Conservation (phyloP, 164 flowering plant genomes). For the Annona squamosa region DNA sequence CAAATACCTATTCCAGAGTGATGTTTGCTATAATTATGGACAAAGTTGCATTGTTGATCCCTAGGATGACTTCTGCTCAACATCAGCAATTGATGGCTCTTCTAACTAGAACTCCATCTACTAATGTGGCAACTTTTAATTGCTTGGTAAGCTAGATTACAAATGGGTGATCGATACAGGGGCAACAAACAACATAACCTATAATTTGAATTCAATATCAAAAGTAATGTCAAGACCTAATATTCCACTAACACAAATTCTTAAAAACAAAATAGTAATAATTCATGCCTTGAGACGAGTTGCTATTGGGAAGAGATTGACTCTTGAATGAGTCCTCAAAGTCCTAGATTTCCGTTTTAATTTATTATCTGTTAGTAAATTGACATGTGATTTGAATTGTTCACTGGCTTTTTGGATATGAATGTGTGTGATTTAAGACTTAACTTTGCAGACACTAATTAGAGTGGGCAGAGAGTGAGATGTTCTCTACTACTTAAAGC, state of each 20-base stretch:
- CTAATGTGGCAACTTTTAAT: background rate
- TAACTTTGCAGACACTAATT: background rate
- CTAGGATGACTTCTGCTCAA: too few species aligned
- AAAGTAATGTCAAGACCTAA: background rate
- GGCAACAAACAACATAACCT: background rate
- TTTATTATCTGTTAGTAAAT: too few species aligned
- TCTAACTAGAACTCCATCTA: background rate
- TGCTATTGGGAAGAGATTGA: background rate
- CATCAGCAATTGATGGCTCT: too few species aligned
- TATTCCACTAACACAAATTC: background rate
- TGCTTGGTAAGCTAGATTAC: background rate
- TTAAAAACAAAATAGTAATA: background rate
- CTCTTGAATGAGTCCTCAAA: background rate
- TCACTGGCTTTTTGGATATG: background rate
- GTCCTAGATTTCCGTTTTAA: background rate
- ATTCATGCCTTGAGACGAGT: background rate
- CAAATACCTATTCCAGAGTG: too few species aligned
- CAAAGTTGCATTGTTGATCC: too few species aligned
- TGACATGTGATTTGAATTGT: background rate
- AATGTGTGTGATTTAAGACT: background rate
- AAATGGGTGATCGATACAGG: background rate
- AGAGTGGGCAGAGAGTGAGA: background rate
- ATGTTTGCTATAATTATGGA: too few species aligned
- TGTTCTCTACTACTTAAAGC: too few species aligned
- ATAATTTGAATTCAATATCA: background rate